Base-by-base conservation (phyloP, 768 basidiomycete genomes). In the Rhodotorula sphaerocarpa region DNA sequence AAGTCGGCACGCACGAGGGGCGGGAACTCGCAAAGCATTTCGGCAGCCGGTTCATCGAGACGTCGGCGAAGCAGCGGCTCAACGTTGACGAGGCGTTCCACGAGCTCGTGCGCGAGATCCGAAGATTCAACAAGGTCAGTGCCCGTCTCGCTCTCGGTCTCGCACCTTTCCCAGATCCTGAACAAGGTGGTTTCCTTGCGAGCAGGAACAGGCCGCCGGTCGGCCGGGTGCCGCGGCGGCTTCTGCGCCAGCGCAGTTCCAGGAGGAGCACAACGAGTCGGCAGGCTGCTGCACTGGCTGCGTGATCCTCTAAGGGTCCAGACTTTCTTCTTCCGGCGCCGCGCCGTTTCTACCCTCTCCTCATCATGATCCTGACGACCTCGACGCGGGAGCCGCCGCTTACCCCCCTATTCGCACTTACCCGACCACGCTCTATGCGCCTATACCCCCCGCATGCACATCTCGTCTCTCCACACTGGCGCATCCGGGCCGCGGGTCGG, bases 1-100 rank as follows among this genome's bases (percentile, higher is more conserved):
- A 74, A 63, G 75, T 77, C 31, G 89, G 89, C 74, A 86, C 86
- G 81, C 88, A 90, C 70, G 93, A 97, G 90, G 95, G 95, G 9
- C 88, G 89, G 56, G 90, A 95, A 71, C 84, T 97, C 54, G 95
- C 95, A 0, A 90, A 90, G 75, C 70, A 72, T 28, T 72, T 79
- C 30, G 67, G 69, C 21, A 75, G 77, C 41, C 74, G 71, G 28
- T 78, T 77, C 63, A 77, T 79, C 55, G 79, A 79, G 67, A 77
- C 78, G 12, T 79, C 78, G 59, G 79, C 79, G 7, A 78, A 76
- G 65, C 74, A 77, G 51, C 73, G 78, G 16, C 72, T 78, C 50
- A 79, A 79, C 66, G 77, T 79, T 44, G 79, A 79, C 63, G 74
- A 78, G 44, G 78, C 77, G 23, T 79, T 79, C 67, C 65, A 69